Evolutionary conservation across 805 yeast genomes (phyloP), one percentile per base, ranked within the genome.

Genomic region (Torulaspora indica): DNA sequence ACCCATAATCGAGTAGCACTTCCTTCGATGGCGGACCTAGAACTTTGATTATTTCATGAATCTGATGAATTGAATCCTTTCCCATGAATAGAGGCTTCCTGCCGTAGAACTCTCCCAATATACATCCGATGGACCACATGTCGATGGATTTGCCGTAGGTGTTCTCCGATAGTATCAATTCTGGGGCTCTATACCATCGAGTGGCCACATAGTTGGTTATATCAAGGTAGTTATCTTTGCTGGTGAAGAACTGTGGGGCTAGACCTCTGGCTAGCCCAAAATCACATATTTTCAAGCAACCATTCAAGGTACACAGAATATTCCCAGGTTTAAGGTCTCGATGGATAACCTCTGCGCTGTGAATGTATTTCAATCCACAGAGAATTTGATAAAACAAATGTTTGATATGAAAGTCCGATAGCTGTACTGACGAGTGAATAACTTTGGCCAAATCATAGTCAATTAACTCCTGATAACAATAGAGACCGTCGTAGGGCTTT

Each of bases 181-280:
- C 98, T 0, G 98, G 98, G 0, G 97, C 96, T 35, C 98, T 72
- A 58, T 90, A 90, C 96, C 96, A 90, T 46, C 97, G 69, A 0
- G 97, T 90, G 0, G 96, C 96, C 18, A 90, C 96, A 59, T 90
- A 90, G 54, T 79, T 82, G 8, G 95, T 85, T 22, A 85, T 85
- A 12, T 76, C 71, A 24, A 68, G 57, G 12, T 51, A 38, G 27
- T 46, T 32, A 14, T 36, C 45, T 14, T 40, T 44, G 5, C 44
- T 18, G 8, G 43, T 40, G 13, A 61, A 52, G 47, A 48, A 66
- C 42, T 59, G 57, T 7, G 66, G 61, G 1, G 70, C 63, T 9
- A 87, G 71, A 1, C 95, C 95, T 58, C 97, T 71, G 1, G 97
- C 95, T 28, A 90, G 70, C 0, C 98, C 98, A 70, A 90, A 90